Evolutionary conservation across 2,329 filamentous ascomycete species (phyloP).

Genomic region (Chaetomium sp.): DNA sequence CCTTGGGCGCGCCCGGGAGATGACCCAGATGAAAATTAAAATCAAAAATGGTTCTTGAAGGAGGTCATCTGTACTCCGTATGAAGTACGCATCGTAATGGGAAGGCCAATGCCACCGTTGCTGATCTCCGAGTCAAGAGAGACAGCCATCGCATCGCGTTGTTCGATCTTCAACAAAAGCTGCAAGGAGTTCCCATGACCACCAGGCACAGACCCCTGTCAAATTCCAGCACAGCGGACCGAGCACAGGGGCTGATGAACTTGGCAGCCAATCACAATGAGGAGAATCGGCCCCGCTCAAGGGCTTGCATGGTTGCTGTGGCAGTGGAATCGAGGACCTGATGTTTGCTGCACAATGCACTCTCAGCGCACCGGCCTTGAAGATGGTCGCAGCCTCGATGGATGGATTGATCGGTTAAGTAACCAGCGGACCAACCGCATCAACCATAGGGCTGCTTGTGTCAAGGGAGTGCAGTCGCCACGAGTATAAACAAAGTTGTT

Average conservation of each 20-base stretch:
- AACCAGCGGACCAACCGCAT: background rate
- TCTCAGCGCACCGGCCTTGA: slow-evolving; percentile 4
- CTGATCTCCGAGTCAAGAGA: background rate
- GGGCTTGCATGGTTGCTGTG: slow-evolving; percentile 23
- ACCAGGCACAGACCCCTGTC: slow-evolving; percentile 22
- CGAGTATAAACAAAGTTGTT: background rate
- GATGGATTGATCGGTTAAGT: background rate
- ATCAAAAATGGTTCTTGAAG: background rate
- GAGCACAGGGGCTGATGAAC: slow-evolving; percentile 10
- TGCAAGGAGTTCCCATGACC: slow-evolving; percentile 9
- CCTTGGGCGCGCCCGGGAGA: background rate
- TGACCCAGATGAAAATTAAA: background rate
- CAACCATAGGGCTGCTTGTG: background rate
- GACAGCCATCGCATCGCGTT: background rate
- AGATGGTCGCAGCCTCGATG: background rate
- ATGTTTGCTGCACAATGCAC: background rate
- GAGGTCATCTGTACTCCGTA: background rate
- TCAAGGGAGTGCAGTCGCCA: background rate
- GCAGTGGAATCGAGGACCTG: slow-evolving; percentile 19
- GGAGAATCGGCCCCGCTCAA: background rate
- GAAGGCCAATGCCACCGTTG: background rate
- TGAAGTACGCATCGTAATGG: background rate
- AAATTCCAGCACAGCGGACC: background rate
- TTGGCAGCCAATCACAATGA: slow-evolving; percentile 9
- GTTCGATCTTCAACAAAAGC: background rate